phyloP scores from a whole-genome alignment of 257 asterid genomes.

The Penstemon davidsonii region DNA sequence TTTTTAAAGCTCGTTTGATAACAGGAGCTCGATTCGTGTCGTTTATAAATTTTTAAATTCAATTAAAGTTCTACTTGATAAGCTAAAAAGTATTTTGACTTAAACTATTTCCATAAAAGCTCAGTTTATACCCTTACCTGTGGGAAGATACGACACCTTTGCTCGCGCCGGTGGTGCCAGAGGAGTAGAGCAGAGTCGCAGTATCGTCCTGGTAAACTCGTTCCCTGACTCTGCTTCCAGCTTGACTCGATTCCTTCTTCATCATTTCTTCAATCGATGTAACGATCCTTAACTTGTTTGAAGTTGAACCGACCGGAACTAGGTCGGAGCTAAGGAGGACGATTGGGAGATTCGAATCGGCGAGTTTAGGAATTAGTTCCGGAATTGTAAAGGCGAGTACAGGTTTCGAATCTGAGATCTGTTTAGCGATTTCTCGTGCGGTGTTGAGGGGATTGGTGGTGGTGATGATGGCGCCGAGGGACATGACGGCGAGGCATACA shows the following conservation, averaged over 20 bases:
- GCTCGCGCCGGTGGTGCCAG: conserved; percentile 97
- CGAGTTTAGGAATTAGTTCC: conserved; percentile 59
- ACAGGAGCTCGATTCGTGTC: too few relatives aligned
- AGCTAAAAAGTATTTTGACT: too few relatives aligned
- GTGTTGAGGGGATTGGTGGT: conserved; percentile 95
- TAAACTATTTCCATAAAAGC: too few relatives aligned
- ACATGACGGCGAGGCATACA: conserved; percentile 76
- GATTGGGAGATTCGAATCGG: conserved; percentile 46
- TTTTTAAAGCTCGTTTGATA: too few relatives aligned
- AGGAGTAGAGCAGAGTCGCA: conserved; percentile 83
- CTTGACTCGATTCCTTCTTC: conserved; percentile 36
- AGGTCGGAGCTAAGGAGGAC: conserved; percentile 42
- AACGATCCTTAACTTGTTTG: conserved; percentile 25
- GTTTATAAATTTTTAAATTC: too few relatives aligned
- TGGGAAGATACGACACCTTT: conserved; percentile 93
- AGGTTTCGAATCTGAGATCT: conserved; percentile 75
- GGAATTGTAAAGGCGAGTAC: conserved; percentile 67
- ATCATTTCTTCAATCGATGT: conserved; percentile 57
- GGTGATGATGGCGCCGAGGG: conserved; percentile 88
- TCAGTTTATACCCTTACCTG: neutral
- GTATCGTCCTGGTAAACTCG: conserved; percentile 62
- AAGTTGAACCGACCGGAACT: neutral
- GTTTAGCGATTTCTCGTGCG: conserved; percentile 62
- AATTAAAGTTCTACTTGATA: too few relatives aligned
- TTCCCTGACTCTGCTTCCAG: conserved; percentile 44